These are phyloP conservation scores for Phytophthora ohioensis DNA, from an alignment of 352 stramenopile species.

Conservation along the genomic window DNA sequence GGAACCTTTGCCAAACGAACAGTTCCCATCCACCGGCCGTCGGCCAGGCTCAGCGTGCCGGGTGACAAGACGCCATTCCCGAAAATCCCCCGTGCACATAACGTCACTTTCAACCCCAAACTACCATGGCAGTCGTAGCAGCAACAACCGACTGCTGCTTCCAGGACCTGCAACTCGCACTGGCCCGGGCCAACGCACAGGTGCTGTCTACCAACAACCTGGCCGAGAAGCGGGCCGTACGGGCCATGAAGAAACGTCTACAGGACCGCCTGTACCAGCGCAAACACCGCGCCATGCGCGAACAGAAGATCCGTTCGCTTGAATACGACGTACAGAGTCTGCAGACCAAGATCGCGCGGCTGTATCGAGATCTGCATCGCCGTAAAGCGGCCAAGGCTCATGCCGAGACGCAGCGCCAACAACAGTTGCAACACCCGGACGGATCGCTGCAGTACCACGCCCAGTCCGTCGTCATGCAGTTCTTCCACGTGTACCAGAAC, in stretches of 20 bases:
- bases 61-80: slow-evolving; percentile 4
- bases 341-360: slow-evolving; percentile 34
- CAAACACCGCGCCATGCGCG: slow-evolving; percentile 48
- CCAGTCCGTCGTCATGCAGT: slow-evolving; percentile 35
- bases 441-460: slow-evolving; percentile 32
- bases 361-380: slow-evolving; percentile 33
- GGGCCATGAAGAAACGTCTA: slow-evolving; percentile 37
- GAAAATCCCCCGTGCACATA: slow-evolving; percentile 5
- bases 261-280: slow-evolving; percentile 51
- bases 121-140: slow-evolving; percentile 18
- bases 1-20: slow-evolving; percentile 8
- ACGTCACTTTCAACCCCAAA: slow-evolving; percentile 5
- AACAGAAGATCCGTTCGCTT: slow-evolving; percentile 29
- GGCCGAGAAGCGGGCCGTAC: slow-evolving; percentile 24
- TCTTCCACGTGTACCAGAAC: slow-evolving; percentile 41
- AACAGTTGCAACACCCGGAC: slow-evolving; percentile 20
- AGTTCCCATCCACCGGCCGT: not conserved
- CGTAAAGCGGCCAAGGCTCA: slow-evolving; percentile 15
- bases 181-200: slow-evolving; percentile 20
- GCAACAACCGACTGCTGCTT: slow-evolving; percentile 15
- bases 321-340: slow-evolving; percentile 36
- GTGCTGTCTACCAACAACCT: slow-evolving; percentile 20
- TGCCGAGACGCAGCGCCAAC: slow-evolving; percentile 19
- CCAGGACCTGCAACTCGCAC: slow-evolving; percentile 24
- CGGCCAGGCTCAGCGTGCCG: not conserved